Percentiles rank a stretch among this genome's conserved stretches.
phyloP scores from a whole-genome alignment of 2,329 filamentous ascomycete genomes.

The Fusarium keratoplasticum region DNA sequence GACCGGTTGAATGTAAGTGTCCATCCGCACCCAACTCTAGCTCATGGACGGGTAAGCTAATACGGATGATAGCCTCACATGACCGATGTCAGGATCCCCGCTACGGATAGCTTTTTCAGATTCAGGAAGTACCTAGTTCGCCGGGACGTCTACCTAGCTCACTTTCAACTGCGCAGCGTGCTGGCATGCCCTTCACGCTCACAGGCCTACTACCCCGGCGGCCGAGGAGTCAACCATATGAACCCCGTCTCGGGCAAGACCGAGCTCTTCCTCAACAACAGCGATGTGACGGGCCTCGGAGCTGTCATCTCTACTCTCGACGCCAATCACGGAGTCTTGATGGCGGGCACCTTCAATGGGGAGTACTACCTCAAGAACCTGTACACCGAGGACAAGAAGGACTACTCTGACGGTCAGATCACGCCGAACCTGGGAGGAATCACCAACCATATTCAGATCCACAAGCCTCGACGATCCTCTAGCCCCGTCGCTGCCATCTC shows the following conservation, averaged over 20 bases:
- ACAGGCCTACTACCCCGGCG: constrained; percentile 67
- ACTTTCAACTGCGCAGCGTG: constrained; percentile 75
- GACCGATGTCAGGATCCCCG: constrained; percentile 48
- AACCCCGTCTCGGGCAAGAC: constrained; percentile 61
- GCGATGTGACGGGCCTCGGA: constrained; percentile 50
- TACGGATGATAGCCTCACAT: constrained; percentile 22
- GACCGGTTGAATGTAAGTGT: constrained; percentile 62
- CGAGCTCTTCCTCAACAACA: constrained; percentile 60
- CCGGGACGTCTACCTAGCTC: constrained; percentile 65
- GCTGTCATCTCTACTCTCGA: constrained; percentile 63
- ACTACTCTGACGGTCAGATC: constrained; percentile 58
- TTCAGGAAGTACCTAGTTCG: constrained; percentile 69
- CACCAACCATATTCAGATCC: constrained; percentile 73
- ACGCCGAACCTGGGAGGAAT: constrained; percentile 65
- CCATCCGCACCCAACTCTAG: not conserved
- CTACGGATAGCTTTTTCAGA: constrained; percentile 64
- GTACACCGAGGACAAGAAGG: constrained; percentile 52
- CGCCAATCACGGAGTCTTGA: constrained; percentile 64
- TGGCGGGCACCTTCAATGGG: constrained; percentile 70
- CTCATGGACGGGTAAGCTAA: constrained; percentile 15
- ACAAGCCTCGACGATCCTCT: constrained; percentile 63
- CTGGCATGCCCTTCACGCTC: constrained; percentile 67
- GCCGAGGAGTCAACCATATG: constrained; percentile 61
- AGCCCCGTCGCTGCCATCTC: constrained; percentile 69
- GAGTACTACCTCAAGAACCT: constrained; percentile 64